phyloP scores from a whole-genome alignment of 1,284 basidiomycete species.

The Leccinum pachyderme region DNA sequence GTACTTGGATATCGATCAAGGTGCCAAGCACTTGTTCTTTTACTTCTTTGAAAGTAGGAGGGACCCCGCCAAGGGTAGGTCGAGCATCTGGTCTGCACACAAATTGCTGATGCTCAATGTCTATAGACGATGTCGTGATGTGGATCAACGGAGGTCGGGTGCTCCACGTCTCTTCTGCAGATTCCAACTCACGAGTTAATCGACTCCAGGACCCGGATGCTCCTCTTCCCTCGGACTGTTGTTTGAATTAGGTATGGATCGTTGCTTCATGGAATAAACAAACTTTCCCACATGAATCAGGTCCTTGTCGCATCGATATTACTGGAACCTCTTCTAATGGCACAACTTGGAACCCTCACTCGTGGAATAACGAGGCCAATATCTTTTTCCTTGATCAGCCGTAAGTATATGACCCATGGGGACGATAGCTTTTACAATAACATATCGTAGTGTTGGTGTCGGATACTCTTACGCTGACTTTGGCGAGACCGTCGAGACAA shows the following conservation, averaged over 20 bases:
- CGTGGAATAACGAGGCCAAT: slow-evolving; percentile 69
- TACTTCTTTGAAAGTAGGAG: slow-evolving; percentile 82
- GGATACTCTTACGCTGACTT: slow-evolving; percentile 51
- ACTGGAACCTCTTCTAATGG: slow-evolving; percentile 44
- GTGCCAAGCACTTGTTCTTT: slow-evolving; percentile 72
- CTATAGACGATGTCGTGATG: slow-evolving; percentile 62
- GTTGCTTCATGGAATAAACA: not conserved
- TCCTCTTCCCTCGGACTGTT: slow-evolving; percentile 64
- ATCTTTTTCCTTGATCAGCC: slow-evolving; percentile 74
- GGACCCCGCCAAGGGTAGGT: slow-evolving; percentile 53
- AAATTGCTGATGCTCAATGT: not conserved
- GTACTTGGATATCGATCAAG: slow-evolving; percentile 57
- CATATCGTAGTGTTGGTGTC: slow-evolving; percentile 39
- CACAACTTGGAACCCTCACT: slow-evolving; percentile 61
- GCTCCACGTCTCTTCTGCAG: slow-evolving; percentile 17
- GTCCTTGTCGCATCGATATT: slow-evolving; percentile 60
- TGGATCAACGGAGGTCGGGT: slow-evolving; percentile 66
- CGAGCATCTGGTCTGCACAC: not conserved
- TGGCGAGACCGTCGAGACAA: slow-evolving; percentile 54
- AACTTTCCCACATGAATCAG: slow-evolving; percentile 28
- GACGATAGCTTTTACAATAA: slow-evolving; percentile 19
- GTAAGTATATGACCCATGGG: slow-evolving; percentile 41
- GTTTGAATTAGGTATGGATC: slow-evolving; percentile 58
- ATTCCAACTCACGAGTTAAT: slow-evolving; percentile 1
- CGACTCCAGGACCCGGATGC: slow-evolving; percentile 54